phyloP scores from a whole-genome alignment of 345 rosid genomes.

The Brassica carinata region DNA sequence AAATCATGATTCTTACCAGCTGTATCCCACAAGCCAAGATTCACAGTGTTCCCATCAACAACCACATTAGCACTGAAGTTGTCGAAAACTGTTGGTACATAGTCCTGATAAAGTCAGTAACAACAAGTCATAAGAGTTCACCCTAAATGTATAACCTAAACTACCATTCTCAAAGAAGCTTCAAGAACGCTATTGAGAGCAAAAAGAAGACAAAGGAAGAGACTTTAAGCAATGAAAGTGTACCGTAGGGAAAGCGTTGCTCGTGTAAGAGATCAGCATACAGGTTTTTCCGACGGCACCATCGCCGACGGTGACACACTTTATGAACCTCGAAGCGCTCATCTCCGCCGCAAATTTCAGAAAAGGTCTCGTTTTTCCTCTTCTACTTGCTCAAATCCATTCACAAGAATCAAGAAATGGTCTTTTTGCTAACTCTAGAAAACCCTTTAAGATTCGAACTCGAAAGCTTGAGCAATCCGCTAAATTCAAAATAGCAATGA shows the following conservation, averaged over 20 bases:
- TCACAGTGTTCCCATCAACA: conserved; percentile 91
- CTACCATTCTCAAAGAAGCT: background rate
- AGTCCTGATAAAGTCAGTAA: conserved; percentile 62
- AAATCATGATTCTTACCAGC: conserved; percentile 60
- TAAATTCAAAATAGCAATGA: conserved; percentile 21
- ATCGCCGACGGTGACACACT: conserved; percentile 98
- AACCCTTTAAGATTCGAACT: background rate
- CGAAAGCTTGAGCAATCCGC: background rate
- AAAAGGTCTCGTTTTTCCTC: background rate
- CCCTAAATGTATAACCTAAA: background rate
- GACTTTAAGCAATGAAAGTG: background rate
- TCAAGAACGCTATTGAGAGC: background rate
- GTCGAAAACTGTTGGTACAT: conserved; percentile 96
- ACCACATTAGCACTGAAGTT: conserved; percentile 98
- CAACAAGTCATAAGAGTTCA: conserved; percentile 18
- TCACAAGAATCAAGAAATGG: conserved; percentile 26
- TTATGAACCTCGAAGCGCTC: conserved; percentile 94
- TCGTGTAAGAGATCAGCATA: conserved; percentile 91
- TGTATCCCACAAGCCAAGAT: conserved; percentile 94
- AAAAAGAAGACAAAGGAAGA: background rate
- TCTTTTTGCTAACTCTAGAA: conserved; percentile 15
- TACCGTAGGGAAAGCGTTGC: conserved; percentile 98
- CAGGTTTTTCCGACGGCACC: conserved; percentile 98
- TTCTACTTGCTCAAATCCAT: conserved; percentile 26
- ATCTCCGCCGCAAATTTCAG: conserved; percentile 41